These are phyloP conservation scores for Stachybotrys elegans DNA, from an alignment of 2,329 filamentous ascomycete genomes.

Conservation along the genomic window DNA sequence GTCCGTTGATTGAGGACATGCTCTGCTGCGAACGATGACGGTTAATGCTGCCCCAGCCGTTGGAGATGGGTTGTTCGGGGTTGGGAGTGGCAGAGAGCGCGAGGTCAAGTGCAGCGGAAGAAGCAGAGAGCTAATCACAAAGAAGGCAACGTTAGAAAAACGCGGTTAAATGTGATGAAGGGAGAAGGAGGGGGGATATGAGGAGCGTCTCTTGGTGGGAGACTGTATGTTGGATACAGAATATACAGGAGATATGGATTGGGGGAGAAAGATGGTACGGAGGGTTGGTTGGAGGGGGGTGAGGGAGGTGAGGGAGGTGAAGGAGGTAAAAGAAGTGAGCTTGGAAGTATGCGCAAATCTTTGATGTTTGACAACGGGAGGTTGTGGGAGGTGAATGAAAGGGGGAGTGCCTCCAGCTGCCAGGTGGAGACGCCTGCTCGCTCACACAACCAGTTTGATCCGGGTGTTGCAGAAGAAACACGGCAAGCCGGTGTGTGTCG, in stretches of 20 bases:
- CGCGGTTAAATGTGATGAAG: constrained; percentile 13
- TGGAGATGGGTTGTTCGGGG: constrained; percentile 43
- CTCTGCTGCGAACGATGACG: constrained; percentile 65
- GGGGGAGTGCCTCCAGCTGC: background rate
- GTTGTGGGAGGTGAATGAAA: background rate
- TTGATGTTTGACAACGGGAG: background rate
- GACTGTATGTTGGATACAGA: constrained; percentile 9
- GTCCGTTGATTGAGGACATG: constrained; percentile 41
- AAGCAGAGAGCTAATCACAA: constrained; percentile 64
- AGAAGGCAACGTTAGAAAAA: constrained; percentile 26
- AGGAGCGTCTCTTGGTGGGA: too few relatives aligned
- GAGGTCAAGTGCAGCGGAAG: constrained; percentile 76
- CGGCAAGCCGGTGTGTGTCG: constrained; percentile 3
- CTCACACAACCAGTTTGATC: background rate
- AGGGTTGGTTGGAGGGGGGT: background rate
- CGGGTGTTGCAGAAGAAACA: background rate
- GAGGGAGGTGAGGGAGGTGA: background rate
- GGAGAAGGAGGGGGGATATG: constrained; percentile 7
- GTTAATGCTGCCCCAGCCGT: constrained; percentile 57
- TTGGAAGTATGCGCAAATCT: background rate
- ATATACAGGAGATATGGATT: constrained; percentile 6
- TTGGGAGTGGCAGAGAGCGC: constrained; percentile 64
- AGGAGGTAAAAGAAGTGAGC: background rate
- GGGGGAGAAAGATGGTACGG: constrained; percentile 5
- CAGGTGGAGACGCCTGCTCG: background rate